Conservation (phyloP, 805 yeast species). For the Hanseniaspora valbyensis region DNA sequence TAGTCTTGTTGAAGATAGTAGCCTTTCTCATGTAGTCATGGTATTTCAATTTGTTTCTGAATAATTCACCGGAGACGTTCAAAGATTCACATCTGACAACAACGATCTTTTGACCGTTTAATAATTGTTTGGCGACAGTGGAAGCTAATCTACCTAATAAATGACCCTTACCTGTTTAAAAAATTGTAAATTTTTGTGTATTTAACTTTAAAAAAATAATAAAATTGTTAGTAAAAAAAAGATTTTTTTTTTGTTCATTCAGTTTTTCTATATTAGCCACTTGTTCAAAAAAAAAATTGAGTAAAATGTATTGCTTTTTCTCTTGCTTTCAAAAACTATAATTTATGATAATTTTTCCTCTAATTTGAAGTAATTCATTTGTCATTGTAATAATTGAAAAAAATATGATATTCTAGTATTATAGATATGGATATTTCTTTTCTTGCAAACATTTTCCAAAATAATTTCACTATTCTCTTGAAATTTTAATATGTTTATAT, state of each 20-base stretch:
- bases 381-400: too few species aligned
- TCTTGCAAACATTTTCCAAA: too few species aligned
- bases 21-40: constrained; percentile 99
- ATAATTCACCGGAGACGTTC: constrained; percentile 99
- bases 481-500: too few species aligned
- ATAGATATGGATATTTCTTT: too few species aligned
- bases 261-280: too few species aligned
- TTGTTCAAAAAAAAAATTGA: too few species aligned
- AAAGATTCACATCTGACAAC: constrained; percentile 95
- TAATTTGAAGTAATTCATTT: too few species aligned
- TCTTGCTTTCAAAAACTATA: too few species aligned
- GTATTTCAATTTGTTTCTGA: constrained; percentile 99
- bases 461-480: too few species aligned
- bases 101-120: constrained; percentile 96
- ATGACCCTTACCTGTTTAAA: constrained; percentile 78
- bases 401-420: too few species aligned
- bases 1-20: constrained; percentile 95
- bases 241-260: not conserved
- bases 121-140: constrained; percentile 93
- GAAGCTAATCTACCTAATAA: constrained; percentile 99
- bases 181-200: not conserved
- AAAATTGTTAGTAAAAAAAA: constrained; percentile 13
- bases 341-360: too few species aligned
- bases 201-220: not conserved
- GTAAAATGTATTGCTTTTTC: too few species aligned